Evolutionary conservation across 805 yeast species (phyloP).

Genomic region (Ogataea haglerorum): DNA sequence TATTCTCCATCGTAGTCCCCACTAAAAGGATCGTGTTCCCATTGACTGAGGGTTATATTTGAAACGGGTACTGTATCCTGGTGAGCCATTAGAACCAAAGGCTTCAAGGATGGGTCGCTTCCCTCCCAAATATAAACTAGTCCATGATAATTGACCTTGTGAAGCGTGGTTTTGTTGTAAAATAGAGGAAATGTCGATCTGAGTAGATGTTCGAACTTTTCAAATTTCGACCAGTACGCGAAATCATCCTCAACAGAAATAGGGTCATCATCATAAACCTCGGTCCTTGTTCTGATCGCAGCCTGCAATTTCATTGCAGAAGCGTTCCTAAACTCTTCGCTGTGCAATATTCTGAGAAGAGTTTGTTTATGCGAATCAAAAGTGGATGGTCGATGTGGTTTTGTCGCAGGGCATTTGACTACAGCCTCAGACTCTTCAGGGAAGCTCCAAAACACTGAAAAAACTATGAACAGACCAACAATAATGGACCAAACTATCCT

Average conservation of each 20-base stretch:
- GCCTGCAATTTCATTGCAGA: slow-evolving; percentile 48
- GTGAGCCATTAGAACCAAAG: slow-evolving; percentile 46
- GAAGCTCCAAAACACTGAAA: not conserved
- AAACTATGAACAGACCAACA: not conserved
- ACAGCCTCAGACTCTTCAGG: not conserved
- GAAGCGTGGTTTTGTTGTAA: slow-evolving; percentile 32
- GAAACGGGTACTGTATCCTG: slow-evolving; percentile 53
- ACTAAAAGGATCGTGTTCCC: slow-evolving; percentile 38
- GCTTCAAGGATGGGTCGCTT: slow-evolving; percentile 35
- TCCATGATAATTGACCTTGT: slow-evolving; percentile 42
- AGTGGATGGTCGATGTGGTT: slow-evolving; percentile 29
- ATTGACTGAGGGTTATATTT: slow-evolving; percentile 35
- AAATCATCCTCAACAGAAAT: slow-evolving; percentile 43
- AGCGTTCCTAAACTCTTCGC: slow-evolving; percentile 34
- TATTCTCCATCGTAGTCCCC: slow-evolving; percentile 38
- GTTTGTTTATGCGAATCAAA: slow-evolving; percentile 34
- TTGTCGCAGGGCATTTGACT: slow-evolving; percentile 17
- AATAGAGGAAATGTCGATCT: slow-evolving; percentile 40
- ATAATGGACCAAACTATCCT: not conserved
- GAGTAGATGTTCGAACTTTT: slow-evolving; percentile 38
- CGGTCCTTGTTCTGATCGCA: slow-evolving; percentile 66
- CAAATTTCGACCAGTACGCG: slow-evolving; percentile 40
- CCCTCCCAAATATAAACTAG: slow-evolving; percentile 46
- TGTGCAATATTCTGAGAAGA: slow-evolving; percentile 34
- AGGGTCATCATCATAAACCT: slow-evolving; percentile 53